Base-by-base conservation (phyloP, 768 basidiomycete species). In the Rhodotorula graminis region DNA sequence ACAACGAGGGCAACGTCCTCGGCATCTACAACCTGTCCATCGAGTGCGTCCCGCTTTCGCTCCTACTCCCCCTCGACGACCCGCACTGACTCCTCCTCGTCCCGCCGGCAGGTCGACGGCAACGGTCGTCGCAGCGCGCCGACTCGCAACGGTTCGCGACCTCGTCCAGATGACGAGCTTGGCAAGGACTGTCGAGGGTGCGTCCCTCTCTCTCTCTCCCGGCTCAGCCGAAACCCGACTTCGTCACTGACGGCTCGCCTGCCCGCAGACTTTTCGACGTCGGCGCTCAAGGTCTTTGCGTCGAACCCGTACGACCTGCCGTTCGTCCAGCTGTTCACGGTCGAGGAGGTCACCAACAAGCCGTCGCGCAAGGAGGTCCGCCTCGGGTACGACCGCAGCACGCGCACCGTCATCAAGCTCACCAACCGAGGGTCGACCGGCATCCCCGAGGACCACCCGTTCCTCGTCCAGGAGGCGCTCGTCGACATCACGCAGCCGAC, bases 241-340 rank as follows among this genome's bases (percentile, higher is more conserved):
- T 40, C 5, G 6, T 27, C 49, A 23, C 18, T 6, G 14, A 27
- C 3, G 10, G 16, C 18, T 2, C 33, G 2, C 31, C 31, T n/a
- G n/a, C n/a, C 31, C 15, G 15, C 69, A 73, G 74, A 71, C 29
- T 75, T 71, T 37, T 58, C 67, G n/a, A 37, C 50, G 0, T 33
- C 61, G 6, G 70, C 70, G 1, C 60, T 75, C 27, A 53, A 66
- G 31, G 62, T 58, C 7, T 44, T 75, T 40, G 37, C 65, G 23
- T 64, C 23, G 23, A 75, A 75, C 52, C 61, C 65, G 1, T 67
- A 64, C 62, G 74, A 75, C 55, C 31, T 72, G 29, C 74, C 74
- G 10, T 72, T 75, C 33, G 64, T 52, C 14, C 50, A 65, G 29
- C 71, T 75, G 29, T 75, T 72, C 58, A 69, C 68, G 27, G 65